phyloP scores from a whole-genome alignment of 257 asterid genomes.

The Solanum ossicruentum region DNA sequence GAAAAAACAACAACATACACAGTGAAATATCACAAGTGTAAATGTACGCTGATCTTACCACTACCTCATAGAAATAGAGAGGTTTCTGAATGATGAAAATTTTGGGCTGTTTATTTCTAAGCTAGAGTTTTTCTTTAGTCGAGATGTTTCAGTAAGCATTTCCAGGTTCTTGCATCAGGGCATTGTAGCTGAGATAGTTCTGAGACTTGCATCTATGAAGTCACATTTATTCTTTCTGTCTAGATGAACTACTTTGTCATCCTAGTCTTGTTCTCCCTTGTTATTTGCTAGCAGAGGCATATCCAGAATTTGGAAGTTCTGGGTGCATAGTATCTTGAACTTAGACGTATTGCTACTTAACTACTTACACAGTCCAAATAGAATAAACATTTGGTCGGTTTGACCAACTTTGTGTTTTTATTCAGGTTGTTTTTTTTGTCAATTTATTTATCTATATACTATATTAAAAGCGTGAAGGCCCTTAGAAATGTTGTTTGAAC shows the following conservation, averaged over 20 bases:
- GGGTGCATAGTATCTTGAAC: background rate
- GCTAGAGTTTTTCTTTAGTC: background rate
- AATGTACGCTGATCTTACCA: no score
- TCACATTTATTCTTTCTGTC: background rate
- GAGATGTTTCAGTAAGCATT: background rate
- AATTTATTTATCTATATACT: background rate
- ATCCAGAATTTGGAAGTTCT: background rate
- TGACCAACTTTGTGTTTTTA: background rate
- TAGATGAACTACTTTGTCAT: background rate
- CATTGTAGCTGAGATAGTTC: background rate
- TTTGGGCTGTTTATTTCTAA: background rate
- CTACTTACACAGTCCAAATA: background rate
- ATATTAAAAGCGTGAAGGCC: no score
- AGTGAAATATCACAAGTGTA: no score
- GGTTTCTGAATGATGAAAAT: no score
- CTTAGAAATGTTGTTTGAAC: no score
- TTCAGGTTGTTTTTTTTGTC: background rate
- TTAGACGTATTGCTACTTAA: background rate
- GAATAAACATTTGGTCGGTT: background rate
- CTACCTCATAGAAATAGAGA: no score
- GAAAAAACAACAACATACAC: no score
- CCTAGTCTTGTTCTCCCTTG: background rate
- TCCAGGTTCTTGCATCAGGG: background rate
- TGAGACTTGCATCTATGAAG: background rate
- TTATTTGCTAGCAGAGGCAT: background rate